Percentiles rank a stretch among this genome's conserved stretches.
phyloP scores from a whole-genome alignment of 192 early-diverging fungal genomes.

The Umbelopsis vinacea region DNA sequence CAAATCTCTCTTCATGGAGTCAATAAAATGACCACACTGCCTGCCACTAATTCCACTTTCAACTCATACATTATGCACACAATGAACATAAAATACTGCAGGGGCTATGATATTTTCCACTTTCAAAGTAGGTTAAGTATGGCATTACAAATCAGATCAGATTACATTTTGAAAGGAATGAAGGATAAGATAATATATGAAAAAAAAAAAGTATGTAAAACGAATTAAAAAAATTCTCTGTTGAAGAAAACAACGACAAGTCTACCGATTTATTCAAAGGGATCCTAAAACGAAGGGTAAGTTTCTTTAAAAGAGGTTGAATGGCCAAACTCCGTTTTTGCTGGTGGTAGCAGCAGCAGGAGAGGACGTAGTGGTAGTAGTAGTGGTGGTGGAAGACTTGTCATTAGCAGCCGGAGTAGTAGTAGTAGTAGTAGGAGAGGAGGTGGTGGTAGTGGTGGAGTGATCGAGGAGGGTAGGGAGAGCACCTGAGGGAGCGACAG shows the following conservation, averaged over 20 bases:
- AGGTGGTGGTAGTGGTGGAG: not conserved
- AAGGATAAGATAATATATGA: not conserved
- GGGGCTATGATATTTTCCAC: not conserved
- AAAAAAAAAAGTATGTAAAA: not conserved
- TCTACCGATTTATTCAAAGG: constrained; percentile 20
- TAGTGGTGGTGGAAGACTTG: not conserved
- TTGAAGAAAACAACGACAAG: not conserved
- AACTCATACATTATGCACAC: too few relatives aligned
- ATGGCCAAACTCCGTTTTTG: not conserved
- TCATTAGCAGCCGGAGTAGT: not conserved
- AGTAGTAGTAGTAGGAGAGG: not conserved
- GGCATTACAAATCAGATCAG: constrained; percentile 3
- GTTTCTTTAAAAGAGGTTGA: constrained; percentile 7
- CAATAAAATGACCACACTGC: too few relatives aligned
- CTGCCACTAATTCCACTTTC: too few relatives aligned
- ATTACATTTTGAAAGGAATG: not conserved
- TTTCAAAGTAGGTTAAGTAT: not conserved
- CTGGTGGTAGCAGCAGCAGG: constrained; percentile 18
- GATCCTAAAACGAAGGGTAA: not conserved
- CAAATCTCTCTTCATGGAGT: too few relatives aligned
- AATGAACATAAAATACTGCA: not conserved
- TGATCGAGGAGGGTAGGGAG: not conserved
- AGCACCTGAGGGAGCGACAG: not conserved
- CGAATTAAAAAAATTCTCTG: too few relatives aligned
- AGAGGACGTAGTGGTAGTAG: not conserved